Base-by-base conservation (phyloP, 176 grass and related monocot species). In the Lolium perenne region DNA sequence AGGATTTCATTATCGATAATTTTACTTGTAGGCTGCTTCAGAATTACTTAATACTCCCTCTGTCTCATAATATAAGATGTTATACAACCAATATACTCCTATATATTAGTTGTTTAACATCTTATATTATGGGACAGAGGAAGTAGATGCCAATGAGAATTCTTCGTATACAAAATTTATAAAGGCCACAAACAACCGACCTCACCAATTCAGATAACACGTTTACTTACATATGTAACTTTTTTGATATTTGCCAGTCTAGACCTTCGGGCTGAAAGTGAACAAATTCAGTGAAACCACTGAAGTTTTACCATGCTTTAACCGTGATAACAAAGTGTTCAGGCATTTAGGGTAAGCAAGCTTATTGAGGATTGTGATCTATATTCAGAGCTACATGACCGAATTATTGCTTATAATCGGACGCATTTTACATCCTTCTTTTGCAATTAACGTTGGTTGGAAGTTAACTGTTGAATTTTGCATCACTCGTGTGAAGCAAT, bases 201-300 rank as follows among this genome's bases (percentile, higher is more conserved):
- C 32, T 2, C 32, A 35, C 32, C 32, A 47, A 47, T 2, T 7
- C 46, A 47, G 46, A 47, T 47, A 47, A 47, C 46, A 47, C 1
- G 8, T 47, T 8, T 10, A 47, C 41, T 43, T 43, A 43, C 41
- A 43, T 35, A 81, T 65, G 2, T 40, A 81, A 75, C 43, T 57
- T 68, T 78, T 18, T 41, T 62, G 38, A 48, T 59, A 35, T 51
- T 40, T 26, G 10, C 41, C 22, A 50, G 47, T 26, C 26, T 45
- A 87, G n/a, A 10, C 14, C 10, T 53, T 17, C 56, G 53, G 57
- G 23, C 10, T 20, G 11, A 81, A 76, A 66, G 26, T 87, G 47
- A 79, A 71, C 32, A 35, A 35, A 35, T 35, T 35, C 32, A 66
- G 26, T 87, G 47, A 79, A 71, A 58, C 1, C 25, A n/a, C 22